Conservation (phyloP, 345 rosid species). For the Dipteronia sinensis region DNA sequence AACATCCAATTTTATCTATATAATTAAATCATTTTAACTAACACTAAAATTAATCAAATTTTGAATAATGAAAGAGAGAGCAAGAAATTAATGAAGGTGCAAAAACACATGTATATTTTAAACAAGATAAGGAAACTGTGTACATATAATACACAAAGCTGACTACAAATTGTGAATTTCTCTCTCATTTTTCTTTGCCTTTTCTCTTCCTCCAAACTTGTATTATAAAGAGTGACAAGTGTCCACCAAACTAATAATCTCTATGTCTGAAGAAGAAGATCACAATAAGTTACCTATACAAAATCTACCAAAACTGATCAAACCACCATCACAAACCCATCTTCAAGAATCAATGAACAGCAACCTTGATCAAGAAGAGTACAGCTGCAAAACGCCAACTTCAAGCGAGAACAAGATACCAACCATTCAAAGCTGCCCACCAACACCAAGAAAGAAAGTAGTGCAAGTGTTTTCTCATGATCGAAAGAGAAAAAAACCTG, state of each 20-base stretch:
- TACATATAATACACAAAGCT: neutral
- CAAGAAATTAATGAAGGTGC: too few relatives aligned
- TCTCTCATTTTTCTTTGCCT: conserved; percentile 11
- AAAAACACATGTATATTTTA: neutral
- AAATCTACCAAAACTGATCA: neutral
- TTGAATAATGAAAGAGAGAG: too few relatives aligned
- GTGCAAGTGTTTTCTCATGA: conserved; percentile 11
- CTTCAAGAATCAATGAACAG: too few relatives aligned
- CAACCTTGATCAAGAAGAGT: neutral
- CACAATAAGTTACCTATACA: neutral
- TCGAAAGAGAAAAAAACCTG: conserved; percentile 32
- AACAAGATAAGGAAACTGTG: conserved; percentile 18
- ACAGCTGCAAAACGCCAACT: conserved; percentile 50
- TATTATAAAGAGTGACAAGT: conserved; percentile 14
- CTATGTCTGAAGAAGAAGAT: conserved; percentile 31
- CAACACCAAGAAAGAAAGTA: conserved; percentile 50
- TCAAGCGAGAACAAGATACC: conserved; percentile 54
- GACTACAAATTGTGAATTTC: conserved; percentile 22
- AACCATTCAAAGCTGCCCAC: conserved; percentile 48
- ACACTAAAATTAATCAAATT: too few relatives aligned
- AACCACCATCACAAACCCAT: neutral
- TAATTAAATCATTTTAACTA: too few relatives aligned
- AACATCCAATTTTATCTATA: neutral
- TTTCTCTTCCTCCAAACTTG: conserved; percentile 12
- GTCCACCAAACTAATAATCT: neutral